Conservation (phyloP, 1,139 yeast genomes). For the Candida dubliniensis region DNA sequence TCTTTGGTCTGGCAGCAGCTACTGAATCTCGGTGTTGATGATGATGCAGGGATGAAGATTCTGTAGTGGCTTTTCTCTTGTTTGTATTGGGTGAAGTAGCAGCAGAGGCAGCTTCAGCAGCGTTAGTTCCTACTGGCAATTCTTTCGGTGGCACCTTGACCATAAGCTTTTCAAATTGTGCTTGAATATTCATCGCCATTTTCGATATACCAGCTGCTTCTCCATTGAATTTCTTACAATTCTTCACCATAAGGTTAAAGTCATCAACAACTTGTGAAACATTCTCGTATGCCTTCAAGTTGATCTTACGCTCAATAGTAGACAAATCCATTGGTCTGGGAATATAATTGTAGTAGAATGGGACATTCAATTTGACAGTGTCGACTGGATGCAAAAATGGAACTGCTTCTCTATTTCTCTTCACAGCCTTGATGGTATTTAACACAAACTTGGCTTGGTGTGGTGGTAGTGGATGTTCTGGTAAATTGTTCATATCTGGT, state of each 20-base stretch:
- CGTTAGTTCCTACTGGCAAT: slow-evolving; percentile 48
- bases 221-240: slow-evolving; percentile 86
- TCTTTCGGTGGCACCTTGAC: slow-evolving; percentile 86
- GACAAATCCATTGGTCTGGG: slow-evolving; percentile 91
- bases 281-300: slow-evolving; percentile 65
- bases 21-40: slow-evolving; percentile 40
- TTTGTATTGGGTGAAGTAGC: slow-evolving; percentile 35
- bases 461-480: slow-evolving; percentile 72
- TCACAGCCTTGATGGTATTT: slow-evolving; percentile 75
- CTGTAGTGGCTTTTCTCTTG: slow-evolving; percentile 42
- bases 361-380: slow-evolving; percentile 82
- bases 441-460: slow-evolving; percentile 78
- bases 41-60: slow-evolving; percentile 28
- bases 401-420: slow-evolving; percentile 85
- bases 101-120: slow-evolving; percentile 48
- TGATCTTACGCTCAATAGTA: slow-evolving; percentile 82
- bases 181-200: slow-evolving; percentile 89
- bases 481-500: slow-evolving; percentile 70
- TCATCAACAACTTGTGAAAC: slow-evolving; percentile 73
- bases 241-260: slow-evolving; percentile 79
- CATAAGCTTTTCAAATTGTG: slow-evolving; percentile 91
- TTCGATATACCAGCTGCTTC: slow-evolving; percentile 76
- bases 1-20: slow-evolving; percentile 73
- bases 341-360: slow-evolving; percentile 82
- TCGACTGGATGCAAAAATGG: slow-evolving; percentile 93